These are phyloP conservation scores for Tephrocybe sp. DNA, from an alignment of 768 basidiomycete species.

Conservation along the genomic window DNA sequence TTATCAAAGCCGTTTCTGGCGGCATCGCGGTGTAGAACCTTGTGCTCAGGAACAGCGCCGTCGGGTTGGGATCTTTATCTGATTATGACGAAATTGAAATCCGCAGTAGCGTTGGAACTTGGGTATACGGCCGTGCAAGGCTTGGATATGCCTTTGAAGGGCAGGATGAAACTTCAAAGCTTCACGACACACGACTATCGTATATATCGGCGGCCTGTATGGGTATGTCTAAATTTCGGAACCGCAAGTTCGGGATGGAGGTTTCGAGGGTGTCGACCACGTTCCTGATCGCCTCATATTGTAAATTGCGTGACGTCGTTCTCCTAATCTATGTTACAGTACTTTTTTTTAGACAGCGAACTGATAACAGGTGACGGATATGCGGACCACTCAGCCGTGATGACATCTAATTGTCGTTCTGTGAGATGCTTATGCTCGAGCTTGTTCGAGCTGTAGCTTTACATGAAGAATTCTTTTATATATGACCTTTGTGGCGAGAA, in stretches of 20 bases:
- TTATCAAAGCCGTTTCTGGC: not conserved
- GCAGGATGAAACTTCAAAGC: too few relatives aligned
- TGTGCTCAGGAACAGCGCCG: not conserved
- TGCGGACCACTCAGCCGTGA: not conserved
- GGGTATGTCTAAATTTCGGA: too few relatives aligned
- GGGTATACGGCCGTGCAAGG: too few relatives aligned
- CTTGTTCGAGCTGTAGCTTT: too few relatives aligned
- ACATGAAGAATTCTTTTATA: too few relatives aligned
- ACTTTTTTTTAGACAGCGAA: not conserved
- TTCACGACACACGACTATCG: too few relatives aligned
- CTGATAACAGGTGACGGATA: constrained; percentile 1
- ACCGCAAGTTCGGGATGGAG: too few relatives aligned
- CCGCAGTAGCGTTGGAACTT: not conserved
- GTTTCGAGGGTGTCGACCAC: too few relatives aligned
- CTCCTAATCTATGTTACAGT: not conserved
- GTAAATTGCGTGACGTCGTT: constrained; percentile 6
- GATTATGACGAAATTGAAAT: not conserved
- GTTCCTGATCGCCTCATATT: not conserved
- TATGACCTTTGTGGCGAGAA: too few relatives aligned
- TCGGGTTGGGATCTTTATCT: not conserved
- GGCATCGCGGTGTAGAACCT: not conserved
- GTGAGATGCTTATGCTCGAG: not conserved
- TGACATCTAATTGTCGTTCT: not conserved
- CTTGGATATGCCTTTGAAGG: too few relatives aligned
- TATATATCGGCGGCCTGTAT: too few relatives aligned